Base-by-base conservation (phyloP, 805 yeast genomes). In the Starmerella ratchasimensis region DNA sequence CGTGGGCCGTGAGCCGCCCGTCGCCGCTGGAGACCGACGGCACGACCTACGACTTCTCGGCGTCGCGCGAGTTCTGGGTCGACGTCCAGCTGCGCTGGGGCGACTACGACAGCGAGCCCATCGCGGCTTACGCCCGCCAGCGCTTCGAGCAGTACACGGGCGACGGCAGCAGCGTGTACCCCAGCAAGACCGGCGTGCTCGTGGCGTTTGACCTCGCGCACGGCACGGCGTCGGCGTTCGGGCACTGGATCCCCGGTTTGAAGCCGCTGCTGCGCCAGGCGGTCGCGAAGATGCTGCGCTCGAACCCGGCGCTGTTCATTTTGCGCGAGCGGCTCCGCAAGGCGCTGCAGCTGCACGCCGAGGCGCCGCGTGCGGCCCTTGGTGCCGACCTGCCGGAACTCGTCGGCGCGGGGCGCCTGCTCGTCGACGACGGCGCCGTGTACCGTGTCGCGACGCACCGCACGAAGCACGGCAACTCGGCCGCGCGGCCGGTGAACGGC, bases 51-150 rank as follows among this genome's bases (percentile, higher is more conserved):
- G 71, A 70, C 40, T 69, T 69, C n/a, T 58, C 70, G 1, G 61
- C 69, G 4, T 62, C 74, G 1, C 64, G 59, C 39, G 83, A 81
- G 56, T 80, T 76, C 60, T 90, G 98, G 98, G 62, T 90, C 41
- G 99, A 90, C 63, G 80, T 90, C 17, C 99, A 90, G 57, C 62
- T 90, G 39, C 65, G 97, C 38, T 90, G 88, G 54, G 98, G 99
- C 49, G 99, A 90, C 57, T 90, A 82, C 57, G 99, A 90, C 57
- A 82, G 96, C 4, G 98, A 90, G 55, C 97, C 90, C 56, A 84
- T 90, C 34, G 79, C 94, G 0, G 72, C 96, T 47, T 90, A 90
- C 55, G 80, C 94, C 1, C 65, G 96, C 38, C 86, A 96, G 5
- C 90, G 90, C 55, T 90, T 76, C 56, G 62, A 90, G 52, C 98